A percentile compares a stretch with the other conserved stretches of the same genome.
Evolutionary conservation across 2,329 filamentous ascomycete species (phyloP).

Genomic region (Ophiognomonia clavigignenti-juglandacearum): DNA sequence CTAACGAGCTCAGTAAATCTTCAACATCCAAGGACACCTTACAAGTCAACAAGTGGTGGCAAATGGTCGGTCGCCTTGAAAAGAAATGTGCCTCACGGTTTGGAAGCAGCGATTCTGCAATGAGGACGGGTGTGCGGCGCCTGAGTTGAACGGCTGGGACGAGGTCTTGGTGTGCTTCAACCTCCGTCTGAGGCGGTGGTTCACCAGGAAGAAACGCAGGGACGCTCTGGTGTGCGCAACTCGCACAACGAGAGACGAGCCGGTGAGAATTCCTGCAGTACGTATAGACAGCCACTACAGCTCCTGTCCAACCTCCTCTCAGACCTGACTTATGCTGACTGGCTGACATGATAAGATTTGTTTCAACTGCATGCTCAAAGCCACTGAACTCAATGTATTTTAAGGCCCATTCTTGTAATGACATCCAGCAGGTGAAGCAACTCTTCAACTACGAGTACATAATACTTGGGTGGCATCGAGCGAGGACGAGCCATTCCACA

Average conservation of each 20-base stretch:
- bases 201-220: neutral
- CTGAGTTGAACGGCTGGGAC: neutral
- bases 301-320: neutral
- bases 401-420: too few species aligned
- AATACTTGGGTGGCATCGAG: too few species aligned
- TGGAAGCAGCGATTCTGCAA: neutral
- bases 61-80: too few species aligned
- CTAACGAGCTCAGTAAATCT: too few species aligned
- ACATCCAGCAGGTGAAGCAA: too few species aligned
- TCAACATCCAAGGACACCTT: too few species aligned
- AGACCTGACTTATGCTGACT: neutral
- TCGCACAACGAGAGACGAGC: neutral
- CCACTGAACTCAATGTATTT: too few species aligned
- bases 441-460: too few species aligned
- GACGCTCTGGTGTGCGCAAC: neutral
- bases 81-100: neutral
- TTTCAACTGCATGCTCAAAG: too few species aligned
- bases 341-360: too few species aligned
- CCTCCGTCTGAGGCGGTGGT: neutral
- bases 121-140: neutral
- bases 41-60: too few species aligned
- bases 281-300: neutral
- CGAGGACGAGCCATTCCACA: too few species aligned
- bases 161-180: neutral
- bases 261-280: neutral